Base-by-base conservation (phyloP, 805 yeast species). In the Candida ficus region DNA sequence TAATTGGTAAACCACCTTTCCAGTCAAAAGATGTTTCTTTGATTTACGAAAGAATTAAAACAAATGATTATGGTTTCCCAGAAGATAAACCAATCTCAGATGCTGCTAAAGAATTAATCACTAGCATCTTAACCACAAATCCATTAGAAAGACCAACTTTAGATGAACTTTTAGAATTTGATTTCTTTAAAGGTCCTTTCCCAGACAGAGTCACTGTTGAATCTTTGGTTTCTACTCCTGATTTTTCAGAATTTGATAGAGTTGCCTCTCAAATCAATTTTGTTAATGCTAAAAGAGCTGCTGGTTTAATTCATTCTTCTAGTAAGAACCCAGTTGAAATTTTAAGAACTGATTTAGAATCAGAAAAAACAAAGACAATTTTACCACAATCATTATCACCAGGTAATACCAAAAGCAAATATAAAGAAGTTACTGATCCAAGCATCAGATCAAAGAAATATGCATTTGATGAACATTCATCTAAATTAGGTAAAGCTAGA, bases 1-100 rank as follows among this genome's bases (percentile, higher is more conserved):
- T 93, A 37, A 72, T 84, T 44, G 98, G 98, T 28, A 89, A 88
- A 61, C 99, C 99, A 12, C 99, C 99, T 1, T 93, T 93, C 68
- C 99, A 93, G 66, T 87, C 95, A 28, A 87, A 88, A 57, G 96
- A 90, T 60, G 96, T 93, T 34, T 82, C 88, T 53, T 78, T 83
- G 42, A 93, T 93, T 49, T 93, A 93, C 64, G 95, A 88, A 57
- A 76, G 96, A 65, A 93, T 93, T 60, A 88, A 89, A 62, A 71
- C 74, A 43, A 81, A 83, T 43, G 95, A 88, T 45, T 88, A 79
- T 59, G 63, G 65, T 29, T 91, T 90, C 62, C 99, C 98, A 16
- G 68, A 66, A 16, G 82, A 78, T 42, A 76, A 77, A 52, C 60
- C 62, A 22, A 76, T 85, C 30, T 79, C 95, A 5, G 62, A 68